These are phyloP conservation scores for Nannochloris sp. DNA, from an alignment of 139 green algal species.

Conservation along the genomic window DNA sequence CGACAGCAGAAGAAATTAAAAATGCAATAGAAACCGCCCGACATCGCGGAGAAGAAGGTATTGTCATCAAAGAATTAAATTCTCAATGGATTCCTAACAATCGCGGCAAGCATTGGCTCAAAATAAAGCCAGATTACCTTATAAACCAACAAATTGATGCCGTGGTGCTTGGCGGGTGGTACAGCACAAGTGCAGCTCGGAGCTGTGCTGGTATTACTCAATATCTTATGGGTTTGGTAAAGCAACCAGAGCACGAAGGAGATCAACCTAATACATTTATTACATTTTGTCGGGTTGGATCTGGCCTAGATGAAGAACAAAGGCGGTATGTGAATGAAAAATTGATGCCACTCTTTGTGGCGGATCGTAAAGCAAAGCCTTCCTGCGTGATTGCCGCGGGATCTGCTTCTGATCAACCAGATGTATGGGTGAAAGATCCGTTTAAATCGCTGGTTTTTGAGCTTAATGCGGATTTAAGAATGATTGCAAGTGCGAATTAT, in stretches of 20 bases:
- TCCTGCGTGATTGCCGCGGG: not conserved
- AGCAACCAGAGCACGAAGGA: constrained; percentile 5
- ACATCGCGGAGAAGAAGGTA: constrained; percentile 65
- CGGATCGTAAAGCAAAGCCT: not conserved
- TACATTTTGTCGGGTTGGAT: not conserved
- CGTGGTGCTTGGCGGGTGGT: constrained; percentile 59
- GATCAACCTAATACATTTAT: not conserved
- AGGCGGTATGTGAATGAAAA: not conserved
- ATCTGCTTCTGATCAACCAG: constrained; percentile 31
- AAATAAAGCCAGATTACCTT: constrained; percentile 72
- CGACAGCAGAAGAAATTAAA: not conserved
- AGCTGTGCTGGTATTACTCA: constrained; percentile 1
- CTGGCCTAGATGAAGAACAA: not conserved
- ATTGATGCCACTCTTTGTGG: not conserved
- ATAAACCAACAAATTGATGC: constrained; percentile 57
- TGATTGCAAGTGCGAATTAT: constrained; percentile 45
- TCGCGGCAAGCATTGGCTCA: constrained; percentile 51
- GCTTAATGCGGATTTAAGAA: constrained; percentile 59
- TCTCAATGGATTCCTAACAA: constrained; percentile 66
- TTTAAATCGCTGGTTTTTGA: constrained; percentile 46
- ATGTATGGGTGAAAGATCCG: constrained; percentile 67
- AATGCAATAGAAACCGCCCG: not conserved
- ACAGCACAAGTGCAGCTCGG: not conserved
- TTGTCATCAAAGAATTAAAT: constrained; percentile 73
- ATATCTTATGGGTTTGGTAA: constrained; percentile 63